Evolutionary conservation across 23 red algal species (phyloP).

Genomic region (Gracilaria gracilis): DNA sequence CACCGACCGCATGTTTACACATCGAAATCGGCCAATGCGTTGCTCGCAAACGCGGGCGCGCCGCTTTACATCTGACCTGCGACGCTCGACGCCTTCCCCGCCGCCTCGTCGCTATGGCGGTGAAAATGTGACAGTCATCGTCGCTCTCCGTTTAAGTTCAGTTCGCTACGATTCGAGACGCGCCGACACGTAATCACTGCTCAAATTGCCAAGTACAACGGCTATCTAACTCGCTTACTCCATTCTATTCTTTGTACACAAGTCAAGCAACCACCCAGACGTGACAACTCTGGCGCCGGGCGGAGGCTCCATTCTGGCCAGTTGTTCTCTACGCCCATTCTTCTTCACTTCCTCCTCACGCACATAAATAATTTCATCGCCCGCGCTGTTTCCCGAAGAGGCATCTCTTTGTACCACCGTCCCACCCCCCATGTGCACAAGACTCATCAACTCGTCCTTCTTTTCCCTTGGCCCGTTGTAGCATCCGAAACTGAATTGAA

Average conservation of each 20-base stretch:
- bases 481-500: slow-evolving; percentile 28
- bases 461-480: slow-evolving; percentile 45
- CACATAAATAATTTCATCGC: slow-evolving; percentile 36
- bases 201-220: too few species aligned
- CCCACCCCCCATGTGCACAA: slow-evolving; percentile 62
- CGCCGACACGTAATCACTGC: too few species aligned
- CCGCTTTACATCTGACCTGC: too few species aligned
- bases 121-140: too few species aligned
- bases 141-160: too few species aligned
- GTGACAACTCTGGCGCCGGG: slow-evolving; percentile 25
- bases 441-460: slow-evolving; percentile 53
- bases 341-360: slow-evolving; percentile 30
- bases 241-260: slow-evolving; percentile 19
- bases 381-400: not conserved
- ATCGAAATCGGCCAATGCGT: too few species aligned
- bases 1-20: too few species aligned
- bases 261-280: slow-evolving; percentile 37
- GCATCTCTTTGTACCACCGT: slow-evolving; percentile 21
- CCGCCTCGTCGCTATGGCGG: too few species aligned
- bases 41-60: too few species aligned
- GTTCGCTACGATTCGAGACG: too few species aligned
- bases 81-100: too few species aligned
- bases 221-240: too few species aligned
- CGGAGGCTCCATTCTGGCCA: slow-evolving; percentile 26
- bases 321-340: not conserved